Conservation (phyloP, 139 green algal genomes). For the Haematococcus lacustris region DNA sequence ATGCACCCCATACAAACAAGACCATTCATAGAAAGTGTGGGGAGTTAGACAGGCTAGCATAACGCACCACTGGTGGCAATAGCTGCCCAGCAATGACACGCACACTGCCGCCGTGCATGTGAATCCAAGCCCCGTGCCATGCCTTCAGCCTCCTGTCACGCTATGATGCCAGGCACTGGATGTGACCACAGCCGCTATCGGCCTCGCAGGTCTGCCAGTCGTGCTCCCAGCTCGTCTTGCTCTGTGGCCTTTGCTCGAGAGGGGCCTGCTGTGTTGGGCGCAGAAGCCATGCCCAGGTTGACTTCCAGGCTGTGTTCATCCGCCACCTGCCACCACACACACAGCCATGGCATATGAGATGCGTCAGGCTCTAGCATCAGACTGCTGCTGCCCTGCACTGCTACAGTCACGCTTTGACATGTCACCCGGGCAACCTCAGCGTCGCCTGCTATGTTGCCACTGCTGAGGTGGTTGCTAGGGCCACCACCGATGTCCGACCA, state of each 20-base stretch:
- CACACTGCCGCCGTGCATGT: too few relatives aligned
- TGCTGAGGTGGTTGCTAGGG: not conserved
- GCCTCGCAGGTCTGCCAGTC: conserved; percentile 67
- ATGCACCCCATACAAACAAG: too few relatives aligned
- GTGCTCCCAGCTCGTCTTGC: conserved; percentile 43
- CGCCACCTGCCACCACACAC: conserved; percentile 44
- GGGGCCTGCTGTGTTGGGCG: conserved; percentile 21
- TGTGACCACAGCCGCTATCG: too few relatives aligned
- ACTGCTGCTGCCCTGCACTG: not conserved
- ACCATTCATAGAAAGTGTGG: too few relatives aligned
- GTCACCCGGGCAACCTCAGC: not conserved
- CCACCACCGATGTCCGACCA: not conserved
- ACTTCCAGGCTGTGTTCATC: conserved; percentile 88
- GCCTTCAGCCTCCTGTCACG: too few relatives aligned
- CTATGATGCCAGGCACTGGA: too few relatives aligned
- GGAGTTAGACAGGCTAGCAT: too few relatives aligned
- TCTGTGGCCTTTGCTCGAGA: conserved; percentile 18
- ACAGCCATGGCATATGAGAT: not conserved
- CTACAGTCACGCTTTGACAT: not conserved
- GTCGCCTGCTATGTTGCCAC: not conserved
- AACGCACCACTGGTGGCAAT: too few relatives aligned
- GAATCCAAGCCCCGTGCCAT: too few relatives aligned
- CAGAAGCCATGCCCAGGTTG: conserved; percentile 49
- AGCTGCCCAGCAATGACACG: too few relatives aligned
- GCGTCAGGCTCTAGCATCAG: not conserved